Percentiles rank a stretch among this genome's conserved stretches.
phyloP scores from a whole-genome alignment of 208 protist genomes.

The Phytomonas sp. region DNA sequence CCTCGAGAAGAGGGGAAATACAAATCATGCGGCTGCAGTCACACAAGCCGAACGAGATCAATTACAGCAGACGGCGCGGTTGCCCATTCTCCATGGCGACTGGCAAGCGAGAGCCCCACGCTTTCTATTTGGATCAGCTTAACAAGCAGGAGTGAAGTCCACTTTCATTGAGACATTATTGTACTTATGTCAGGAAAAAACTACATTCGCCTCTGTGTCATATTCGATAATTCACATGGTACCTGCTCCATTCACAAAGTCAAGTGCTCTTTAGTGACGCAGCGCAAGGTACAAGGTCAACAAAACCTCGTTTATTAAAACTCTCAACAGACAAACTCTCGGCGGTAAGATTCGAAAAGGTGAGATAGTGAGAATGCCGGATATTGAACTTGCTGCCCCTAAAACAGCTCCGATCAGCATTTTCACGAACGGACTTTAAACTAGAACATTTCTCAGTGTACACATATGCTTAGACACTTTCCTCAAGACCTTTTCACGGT shows the following conservation, averaged over 20 bases:
- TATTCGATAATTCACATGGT: slow-evolving; percentile 59
- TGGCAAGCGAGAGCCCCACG: slow-evolving; percentile 25
- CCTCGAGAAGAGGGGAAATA: neutral
- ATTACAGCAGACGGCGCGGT: neutral
- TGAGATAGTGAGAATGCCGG: slow-evolving; percentile 21
- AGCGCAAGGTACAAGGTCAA: slow-evolving; percentile 26
- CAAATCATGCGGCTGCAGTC: neutral
- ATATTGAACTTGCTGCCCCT: slow-evolving; percentile 28
- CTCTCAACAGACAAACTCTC: slow-evolving; percentile 12
- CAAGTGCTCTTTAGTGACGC: slow-evolving; percentile 40
- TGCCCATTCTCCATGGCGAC: slow-evolving; percentile 1
- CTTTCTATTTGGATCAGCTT: slow-evolving; percentile 28
- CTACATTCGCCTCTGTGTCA: slow-evolving; percentile 11
- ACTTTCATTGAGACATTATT: slow-evolving; percentile 11
- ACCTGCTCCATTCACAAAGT: slow-evolving; percentile 30
- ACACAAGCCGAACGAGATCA: neutral
- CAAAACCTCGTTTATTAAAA: slow-evolving; percentile 16
- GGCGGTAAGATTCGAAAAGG: slow-evolving; percentile 28
- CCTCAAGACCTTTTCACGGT: slow-evolving; percentile 32
- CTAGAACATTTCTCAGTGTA: slow-evolving; percentile 41
- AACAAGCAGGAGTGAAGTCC: slow-evolving; percentile 19
- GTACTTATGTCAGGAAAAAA: slow-evolving; percentile 13
- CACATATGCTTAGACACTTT: slow-evolving; percentile 25
- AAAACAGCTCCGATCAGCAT: slow-evolving; percentile 39
- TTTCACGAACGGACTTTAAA: slow-evolving; percentile 34